These are phyloP conservation scores for Neonectria coccinea DNA, from an alignment of 2,329 filamentous ascomycete species.

Conservation along the genomic window DNA sequence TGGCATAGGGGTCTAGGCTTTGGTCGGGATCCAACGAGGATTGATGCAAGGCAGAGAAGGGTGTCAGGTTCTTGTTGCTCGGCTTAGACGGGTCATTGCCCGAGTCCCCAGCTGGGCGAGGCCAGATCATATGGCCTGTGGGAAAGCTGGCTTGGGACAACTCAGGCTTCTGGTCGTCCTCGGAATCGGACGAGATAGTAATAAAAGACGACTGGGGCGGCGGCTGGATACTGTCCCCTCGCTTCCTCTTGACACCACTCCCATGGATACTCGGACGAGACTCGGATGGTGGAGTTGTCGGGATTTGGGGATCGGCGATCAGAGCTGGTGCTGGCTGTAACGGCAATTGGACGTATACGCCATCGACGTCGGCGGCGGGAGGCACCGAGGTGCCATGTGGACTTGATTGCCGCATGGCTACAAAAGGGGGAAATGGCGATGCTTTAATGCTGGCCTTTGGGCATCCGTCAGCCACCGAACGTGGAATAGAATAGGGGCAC, in stretches of 20 bases:
- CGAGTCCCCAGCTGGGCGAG: not conserved
- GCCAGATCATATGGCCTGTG: not conserved
- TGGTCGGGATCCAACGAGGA: not conserved
- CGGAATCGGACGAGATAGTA: not conserved
- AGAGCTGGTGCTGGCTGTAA: not conserved
- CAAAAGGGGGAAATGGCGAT: not conserved
- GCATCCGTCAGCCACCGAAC: not conserved
- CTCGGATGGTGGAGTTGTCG: not conserved
- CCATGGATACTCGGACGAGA: not conserved
- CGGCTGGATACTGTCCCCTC: not conserved
- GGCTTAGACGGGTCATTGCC: not conserved
- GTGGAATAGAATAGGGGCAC: not conserved
- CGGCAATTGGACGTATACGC: not conserved
- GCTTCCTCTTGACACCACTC: not conserved
- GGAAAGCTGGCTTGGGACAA: not conserved
- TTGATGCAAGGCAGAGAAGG: not conserved
- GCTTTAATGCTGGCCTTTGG: not conserved
- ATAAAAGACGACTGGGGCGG: not conserved
- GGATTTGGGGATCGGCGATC: not conserved
- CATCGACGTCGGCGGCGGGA: not conserved
- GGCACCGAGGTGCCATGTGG: not conserved
- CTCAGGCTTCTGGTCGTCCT: not conserved
- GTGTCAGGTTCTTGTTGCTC: not conserved
- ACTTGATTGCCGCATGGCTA: not conserved
- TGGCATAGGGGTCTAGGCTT: no score